Percentiles rank a stretch among this genome's conserved stretches.
Evolutionary conservation across 2,329 filamentous ascomycete species (phyloP).

Genomic region (Aspergillus floridensis): DNA sequence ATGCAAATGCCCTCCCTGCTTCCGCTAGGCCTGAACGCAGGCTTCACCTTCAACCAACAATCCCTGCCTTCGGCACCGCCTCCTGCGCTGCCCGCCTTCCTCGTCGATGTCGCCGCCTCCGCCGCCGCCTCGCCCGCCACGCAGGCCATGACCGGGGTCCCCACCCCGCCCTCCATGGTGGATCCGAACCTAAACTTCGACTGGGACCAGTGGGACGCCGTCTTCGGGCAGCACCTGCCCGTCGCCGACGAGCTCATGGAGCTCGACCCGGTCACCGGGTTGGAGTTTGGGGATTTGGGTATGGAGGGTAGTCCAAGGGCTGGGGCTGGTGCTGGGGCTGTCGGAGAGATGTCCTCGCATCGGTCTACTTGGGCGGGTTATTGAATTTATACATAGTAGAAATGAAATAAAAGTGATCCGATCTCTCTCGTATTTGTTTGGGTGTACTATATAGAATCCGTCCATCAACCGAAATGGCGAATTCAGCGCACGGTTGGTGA

Average conservation of each 20-base stretch:
- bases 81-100: conserved; percentile 18
- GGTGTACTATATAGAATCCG: neutral
- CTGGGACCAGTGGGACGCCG: conserved; percentile 51
- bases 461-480: too few relatives aligned
- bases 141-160: conserved; percentile 18
- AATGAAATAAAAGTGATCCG: too few relatives aligned
- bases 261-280: conserved; percentile 37
- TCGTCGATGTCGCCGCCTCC: conserved; percentile 20
- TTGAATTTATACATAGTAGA: conserved; percentile 5
- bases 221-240: conserved; percentile 47
- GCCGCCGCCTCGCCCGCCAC: conserved; percentile 15
- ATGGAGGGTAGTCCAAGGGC: neutral
- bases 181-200: conserved; percentile 47
- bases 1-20: neutral
- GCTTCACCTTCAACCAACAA: neutral
- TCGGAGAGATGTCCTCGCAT: conserved; percentile 1
- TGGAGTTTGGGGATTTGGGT: conserved; percentile 33
- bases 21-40: neutral
- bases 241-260: conserved; percentile 46
- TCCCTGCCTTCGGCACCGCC: conserved; percentile 1
- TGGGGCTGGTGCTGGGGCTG: neutral
- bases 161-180: conserved; percentile 38
- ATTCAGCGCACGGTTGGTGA: too few relatives aligned
- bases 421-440: neutral
- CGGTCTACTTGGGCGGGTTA: conserved; percentile 17